Evolutionary conservation across 495 filamentous ascomycete species (phyloP).

Genomic region (Hypoxylon fragiforme): DNA sequence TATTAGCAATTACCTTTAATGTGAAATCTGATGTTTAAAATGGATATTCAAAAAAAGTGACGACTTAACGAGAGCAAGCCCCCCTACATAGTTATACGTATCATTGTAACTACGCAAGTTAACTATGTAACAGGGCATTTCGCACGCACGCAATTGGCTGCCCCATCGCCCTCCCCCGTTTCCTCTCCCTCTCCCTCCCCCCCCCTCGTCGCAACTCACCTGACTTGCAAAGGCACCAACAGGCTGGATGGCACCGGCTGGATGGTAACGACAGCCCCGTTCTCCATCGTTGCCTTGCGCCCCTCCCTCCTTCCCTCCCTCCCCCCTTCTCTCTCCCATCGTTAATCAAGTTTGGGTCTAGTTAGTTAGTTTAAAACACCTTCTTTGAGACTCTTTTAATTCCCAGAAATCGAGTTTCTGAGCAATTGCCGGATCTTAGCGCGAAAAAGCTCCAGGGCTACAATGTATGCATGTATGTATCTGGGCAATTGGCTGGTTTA

Average conservation of each 20-base stretch:
- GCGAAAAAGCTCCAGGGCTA: too few species aligned
- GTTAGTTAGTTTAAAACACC: too few species aligned
- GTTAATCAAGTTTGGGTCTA: too few species aligned
- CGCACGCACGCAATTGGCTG: conserved; percentile 14
- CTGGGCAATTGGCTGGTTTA: too few species aligned
- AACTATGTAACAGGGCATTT: conserved; percentile 15
- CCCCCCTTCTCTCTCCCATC: too few species aligned
- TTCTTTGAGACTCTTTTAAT: conserved; percentile 23
- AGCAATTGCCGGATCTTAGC: conserved; percentile 29
- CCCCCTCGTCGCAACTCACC: conserved; percentile 17
- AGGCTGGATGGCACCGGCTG: conserved; percentile 22
- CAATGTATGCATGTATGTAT: too few species aligned
- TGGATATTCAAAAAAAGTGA: too few species aligned
- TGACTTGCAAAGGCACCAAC: too few species aligned
- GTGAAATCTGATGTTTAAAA: background rate
- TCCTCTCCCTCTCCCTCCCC: too few species aligned
- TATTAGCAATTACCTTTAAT: conserved; percentile 2
- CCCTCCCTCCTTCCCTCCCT: too few species aligned
- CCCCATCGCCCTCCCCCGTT: conserved; percentile 5
- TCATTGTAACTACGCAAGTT: conserved; percentile 18
- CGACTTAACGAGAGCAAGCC: too few species aligned
- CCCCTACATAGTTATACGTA: too few species aligned
- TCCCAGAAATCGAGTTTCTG: conserved; percentile 19
- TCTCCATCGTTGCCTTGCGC: conserved; percentile 1
- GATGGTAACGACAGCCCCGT: conserved; percentile 22